Evolutionary conservation across 1,284 basidiomycete genomes (phyloP).

Genomic region (Pseudozyma hubeiensis): DNA sequence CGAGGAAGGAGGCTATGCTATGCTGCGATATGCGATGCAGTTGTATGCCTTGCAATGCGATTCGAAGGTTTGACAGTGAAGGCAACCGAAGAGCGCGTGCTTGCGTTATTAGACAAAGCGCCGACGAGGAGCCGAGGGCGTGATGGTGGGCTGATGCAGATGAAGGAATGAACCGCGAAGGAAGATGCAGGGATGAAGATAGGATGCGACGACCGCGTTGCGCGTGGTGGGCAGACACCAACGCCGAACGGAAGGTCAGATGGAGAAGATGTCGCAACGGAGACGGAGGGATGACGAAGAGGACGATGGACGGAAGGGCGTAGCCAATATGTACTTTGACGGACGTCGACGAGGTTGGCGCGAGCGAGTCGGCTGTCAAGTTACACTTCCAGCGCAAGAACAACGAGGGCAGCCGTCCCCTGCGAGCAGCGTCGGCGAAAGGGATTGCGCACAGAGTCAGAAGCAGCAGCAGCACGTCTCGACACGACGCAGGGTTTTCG

Average conservation of each 20-base stretch:
- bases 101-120: constrained; percentile 8
- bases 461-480: too few relatives aligned
- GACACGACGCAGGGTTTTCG: too few relatives aligned
- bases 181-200: constrained; percentile 8
- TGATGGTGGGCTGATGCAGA: neutral
- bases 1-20: constrained; percentile 4
- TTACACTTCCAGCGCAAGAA: too few relatives aligned
- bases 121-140: neutral
- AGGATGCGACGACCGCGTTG: constrained; percentile 7
- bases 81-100: neutral
- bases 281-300: neutral
- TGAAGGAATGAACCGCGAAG: neutral
- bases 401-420: too few relatives aligned
- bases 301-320: constrained; percentile 1
- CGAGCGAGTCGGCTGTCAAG: too few relatives aligned
- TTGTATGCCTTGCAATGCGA: neutral
- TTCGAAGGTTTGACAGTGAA: neutral
- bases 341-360: neutral
- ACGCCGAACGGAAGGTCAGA: constrained; percentile 5
- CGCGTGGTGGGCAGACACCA: constrained; percentile 1
- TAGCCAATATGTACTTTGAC: constrained; percentile 26
- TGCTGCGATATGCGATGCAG: constrained; percentile 11
- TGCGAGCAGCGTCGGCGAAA: too few relatives aligned
- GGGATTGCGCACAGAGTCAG: too few relatives aligned
- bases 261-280: neutral